Percentiles rank a stretch among this genome's conserved stretches.
Evolutionary conservation across 108 stramenopile species (phyloP).

Genomic region (Chaetoceros tenuissimus): DNA sequence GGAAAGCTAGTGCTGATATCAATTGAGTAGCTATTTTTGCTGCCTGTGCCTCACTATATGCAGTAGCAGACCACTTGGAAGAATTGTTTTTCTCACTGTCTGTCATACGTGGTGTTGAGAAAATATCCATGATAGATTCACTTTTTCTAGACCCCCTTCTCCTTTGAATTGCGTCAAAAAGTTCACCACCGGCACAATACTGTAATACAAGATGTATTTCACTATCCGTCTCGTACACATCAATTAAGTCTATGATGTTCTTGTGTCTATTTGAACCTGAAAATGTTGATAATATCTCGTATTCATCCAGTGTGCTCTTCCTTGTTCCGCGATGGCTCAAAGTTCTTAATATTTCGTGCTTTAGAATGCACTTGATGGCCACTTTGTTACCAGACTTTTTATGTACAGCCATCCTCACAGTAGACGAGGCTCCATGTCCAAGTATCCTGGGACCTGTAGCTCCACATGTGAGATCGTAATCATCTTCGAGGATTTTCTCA

Average conservation of each 20-base stretch:
- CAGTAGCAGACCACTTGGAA: conserved; percentile 6
- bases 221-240: conserved; percentile 79
- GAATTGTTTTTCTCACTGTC: no score
- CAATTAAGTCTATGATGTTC: conserved; percentile 59
- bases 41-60: conserved; percentile 68
- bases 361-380: conserved; percentile 81
- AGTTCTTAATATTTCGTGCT: conserved; percentile 73
- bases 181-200: conserved; percentile 79
- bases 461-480: conserved; percentile 55
- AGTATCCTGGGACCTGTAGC: conserved; percentile 50
- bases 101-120: neutral
- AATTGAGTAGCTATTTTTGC: conserved; percentile 59
- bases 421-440: conserved; percentile 78
- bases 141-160: conserved; percentile 36
- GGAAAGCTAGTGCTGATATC: conserved; percentile 43
- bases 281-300: conserved; percentile 5
- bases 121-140: conserved; percentile 3
- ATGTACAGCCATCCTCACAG: conserved; percentile 61
- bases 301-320: conserved; percentile 4
- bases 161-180: conserved; percentile 70
- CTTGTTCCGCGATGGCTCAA: conserved; percentile 29
- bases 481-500: conserved; percentile 34
- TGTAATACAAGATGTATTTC: conserved; percentile 83
- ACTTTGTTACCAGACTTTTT: conserved; percentile 35
- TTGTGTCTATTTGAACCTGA: conserved; percentile 6